Percentiles rank a stretch among this genome's conserved stretches.
Evolutionary conservation across 2,329 filamentous ascomycete genomes (phyloP).

Genomic region (Aspergillus viridinutans): DNA sequence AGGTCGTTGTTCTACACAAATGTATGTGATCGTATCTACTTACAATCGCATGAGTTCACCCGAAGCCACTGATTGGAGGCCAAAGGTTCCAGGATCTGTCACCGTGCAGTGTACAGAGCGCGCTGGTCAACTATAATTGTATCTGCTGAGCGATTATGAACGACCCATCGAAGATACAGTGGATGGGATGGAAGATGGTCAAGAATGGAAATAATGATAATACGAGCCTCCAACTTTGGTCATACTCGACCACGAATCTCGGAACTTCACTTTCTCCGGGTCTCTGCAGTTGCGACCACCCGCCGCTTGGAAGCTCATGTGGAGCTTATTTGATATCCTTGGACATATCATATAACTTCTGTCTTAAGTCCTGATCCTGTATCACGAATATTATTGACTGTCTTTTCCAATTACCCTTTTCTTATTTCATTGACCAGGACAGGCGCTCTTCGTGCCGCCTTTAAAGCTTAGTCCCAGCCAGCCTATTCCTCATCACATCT

Average conservation of each 20-base stretch:
- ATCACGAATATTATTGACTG: not conserved
- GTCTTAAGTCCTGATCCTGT: not conserved
- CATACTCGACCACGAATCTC: conserved; percentile 6
- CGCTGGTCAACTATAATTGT: not conserved
- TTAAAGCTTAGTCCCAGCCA: not conserved
- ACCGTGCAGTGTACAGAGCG: not conserved
- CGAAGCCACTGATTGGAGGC: not conserved
- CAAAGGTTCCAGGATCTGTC: not conserved
- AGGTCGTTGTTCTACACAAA: not conserved
- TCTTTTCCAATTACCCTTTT: not conserved
- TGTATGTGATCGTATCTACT: not conserved
- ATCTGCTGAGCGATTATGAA: not conserved
- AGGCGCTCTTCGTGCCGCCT: not conserved
- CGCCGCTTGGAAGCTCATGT: conserved; percentile 14
- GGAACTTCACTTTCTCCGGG: conserved; percentile 21
- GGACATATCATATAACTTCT: not conserved
- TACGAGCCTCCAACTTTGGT: not conserved
- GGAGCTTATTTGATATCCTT: conserved; percentile 15
- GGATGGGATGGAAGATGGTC: not conserved
- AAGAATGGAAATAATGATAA: not conserved
- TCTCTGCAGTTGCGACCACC: conserved; percentile 7
- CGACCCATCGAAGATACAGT: not conserved
- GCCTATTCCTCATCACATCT: not conserved
- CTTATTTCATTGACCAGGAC: not conserved
- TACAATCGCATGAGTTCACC: not conserved